Conservation (phyloP, 345 rosid genomes). For the Murraya koenigii region DNA sequence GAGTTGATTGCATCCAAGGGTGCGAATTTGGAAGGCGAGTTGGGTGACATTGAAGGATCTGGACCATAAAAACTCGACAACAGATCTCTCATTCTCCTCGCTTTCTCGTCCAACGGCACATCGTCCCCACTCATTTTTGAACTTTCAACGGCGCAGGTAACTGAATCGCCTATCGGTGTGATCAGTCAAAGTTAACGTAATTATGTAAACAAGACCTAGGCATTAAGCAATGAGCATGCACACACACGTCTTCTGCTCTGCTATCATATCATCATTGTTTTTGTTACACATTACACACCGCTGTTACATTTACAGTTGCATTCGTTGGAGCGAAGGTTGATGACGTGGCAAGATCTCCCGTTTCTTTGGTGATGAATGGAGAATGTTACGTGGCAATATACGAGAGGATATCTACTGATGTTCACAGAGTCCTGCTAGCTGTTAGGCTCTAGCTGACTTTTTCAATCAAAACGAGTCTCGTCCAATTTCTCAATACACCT, state of each 20-base stretch:
- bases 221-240: too few species aligned
- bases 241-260: too few species aligned
- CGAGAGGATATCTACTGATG: neutral
- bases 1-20: constrained; percentile 78
- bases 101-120: constrained; percentile 88
- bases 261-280: too few species aligned
- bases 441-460: too few species aligned
- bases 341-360: neutral
- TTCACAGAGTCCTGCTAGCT: too few species aligned
- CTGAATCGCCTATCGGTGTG: neutral
- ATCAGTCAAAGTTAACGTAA: neutral
- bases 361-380: neutral
- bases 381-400: neutral
- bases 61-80: constrained; percentile 94
- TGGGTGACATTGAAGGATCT: constrained; percentile 61
- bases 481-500: too few species aligned
- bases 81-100: constrained; percentile 99
- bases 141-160: neutral
- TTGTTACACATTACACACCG: too few species aligned
- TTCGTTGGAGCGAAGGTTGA: neutral
- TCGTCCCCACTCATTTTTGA: constrained; percentile 54
- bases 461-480: too few species aligned
- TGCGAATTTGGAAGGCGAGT: constrained; percentile 37
- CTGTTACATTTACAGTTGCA: neutral
- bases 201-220: too few species aligned